Evolutionary conservation across 257 asterid genomes (phyloP).

Genomic region (Jaltomata sinuosa): DNA sequence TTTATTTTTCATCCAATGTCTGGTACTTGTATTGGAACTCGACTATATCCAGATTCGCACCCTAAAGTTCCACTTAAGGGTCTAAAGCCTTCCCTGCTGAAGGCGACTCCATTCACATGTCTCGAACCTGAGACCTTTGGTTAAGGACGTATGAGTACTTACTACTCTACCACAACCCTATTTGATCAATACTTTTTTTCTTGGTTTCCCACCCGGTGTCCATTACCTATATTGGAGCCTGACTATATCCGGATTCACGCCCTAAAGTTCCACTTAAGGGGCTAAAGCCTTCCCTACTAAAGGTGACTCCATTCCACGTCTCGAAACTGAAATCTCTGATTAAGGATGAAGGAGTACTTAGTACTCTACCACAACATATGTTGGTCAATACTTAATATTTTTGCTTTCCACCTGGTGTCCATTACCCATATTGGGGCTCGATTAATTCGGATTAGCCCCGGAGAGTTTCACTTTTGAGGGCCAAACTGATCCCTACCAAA

Average conservation of each 20-base stretch:
- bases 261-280: too few relatives aligned
- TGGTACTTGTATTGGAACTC: not conserved
- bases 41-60: accelerated
- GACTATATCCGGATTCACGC: too few relatives aligned
- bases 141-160: not conserved
- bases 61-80: too few relatives aligned
- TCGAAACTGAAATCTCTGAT: accelerated
- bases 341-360: not conserved
- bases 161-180: accelerated
- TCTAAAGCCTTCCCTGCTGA: not conserved
- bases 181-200: not conserved
- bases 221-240: too few relatives aligned
- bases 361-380: accelerated
- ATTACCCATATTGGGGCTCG: not conserved
- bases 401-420: not conserved
- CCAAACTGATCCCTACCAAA: not conserved
- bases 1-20: not conserved
- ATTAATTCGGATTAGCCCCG: accelerated
- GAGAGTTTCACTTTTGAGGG: not conserved
- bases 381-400: not conserved
- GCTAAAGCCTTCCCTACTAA: not conserved
- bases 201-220: too few relatives aligned
- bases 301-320: not conserved
- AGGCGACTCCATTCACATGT: not conserved
- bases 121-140: accelerated